Base-by-base conservation (phyloP, 2,329 filamentous ascomycete genomes). In the Claviceps arundinis region DNA sequence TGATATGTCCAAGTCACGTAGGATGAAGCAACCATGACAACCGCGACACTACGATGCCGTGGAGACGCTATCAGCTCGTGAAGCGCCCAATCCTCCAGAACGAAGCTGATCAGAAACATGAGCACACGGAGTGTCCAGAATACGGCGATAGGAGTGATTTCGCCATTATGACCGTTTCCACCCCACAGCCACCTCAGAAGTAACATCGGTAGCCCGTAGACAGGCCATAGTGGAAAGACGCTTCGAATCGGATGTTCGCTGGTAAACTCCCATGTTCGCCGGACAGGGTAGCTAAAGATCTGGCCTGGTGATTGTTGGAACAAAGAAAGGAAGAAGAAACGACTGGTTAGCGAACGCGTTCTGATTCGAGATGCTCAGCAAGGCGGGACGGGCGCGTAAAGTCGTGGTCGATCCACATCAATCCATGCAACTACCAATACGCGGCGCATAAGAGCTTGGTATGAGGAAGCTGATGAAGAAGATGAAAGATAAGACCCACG, bases 1-100 rank as follows among this genome's bases (percentile, higher is more conserved):
- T 98, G 93, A 70, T 91, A 95, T 45, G 91, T 96, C 91, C 93
- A 98, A 47, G 93, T 98, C 60, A 96, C 91, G 70, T 97, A 98
- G 26, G 89, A 96, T 30, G 91, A 97, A 46, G 91, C 89, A 55
- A 96, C 86, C 53, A 98, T 76, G 46, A 94, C 74, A 45, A 94
- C 80, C 9, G 89, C 88, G 52, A 85, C 73, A 59, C 80, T 80
- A 56, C 89, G 83, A 61, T 80, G 75, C 55, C 83, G 82, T 56
- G 82, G 82, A 41, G 85, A 85, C 56, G 83, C 81, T 52, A 96
- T 83, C 57, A 97, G 76, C 68, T 98, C 93, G 72, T 95, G 83
- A 54, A 98, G 80, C 11, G 93, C 93, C 91, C 93, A 97, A 72
- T 98, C 93, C 70, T 96, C 89, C 56, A 98, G 77, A 51, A 98